Conservation (phyloP, 108 stramenopile species). For the Discostella stelligeroides region DNA sequence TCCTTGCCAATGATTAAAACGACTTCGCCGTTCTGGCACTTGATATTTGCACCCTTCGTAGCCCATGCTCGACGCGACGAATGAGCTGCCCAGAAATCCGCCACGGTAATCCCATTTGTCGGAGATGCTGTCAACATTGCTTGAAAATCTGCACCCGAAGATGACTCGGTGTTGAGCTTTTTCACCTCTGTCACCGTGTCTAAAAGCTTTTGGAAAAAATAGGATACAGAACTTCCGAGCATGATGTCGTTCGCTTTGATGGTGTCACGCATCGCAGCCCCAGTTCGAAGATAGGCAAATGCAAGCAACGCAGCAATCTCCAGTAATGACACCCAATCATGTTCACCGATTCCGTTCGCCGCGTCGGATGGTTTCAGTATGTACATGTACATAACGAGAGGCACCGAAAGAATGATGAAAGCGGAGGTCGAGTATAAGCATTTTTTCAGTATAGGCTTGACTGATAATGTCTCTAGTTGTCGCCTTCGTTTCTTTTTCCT, state of each 20-base stretch:
- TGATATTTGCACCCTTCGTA: constrained; percentile 77
- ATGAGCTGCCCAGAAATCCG: constrained; percentile 80
- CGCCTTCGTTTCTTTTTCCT: constrained; percentile 24
- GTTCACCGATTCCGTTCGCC: constrained; percentile 10
- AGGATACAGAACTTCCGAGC: constrained; percentile 29
- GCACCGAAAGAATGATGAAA: constrained; percentile 34
- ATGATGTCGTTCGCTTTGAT: constrained; percentile 34
- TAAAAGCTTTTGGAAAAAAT: constrained; percentile 53
- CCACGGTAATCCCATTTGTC: constrained; percentile 66
- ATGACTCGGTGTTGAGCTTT: constrained; percentile 27
- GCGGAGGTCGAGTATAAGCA: constrained; percentile 48
- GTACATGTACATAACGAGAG: constrained; percentile 36
- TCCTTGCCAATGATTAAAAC: constrained; percentile 76
- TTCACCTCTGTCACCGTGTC: constrained; percentile 54
- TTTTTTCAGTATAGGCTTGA: constrained; percentile 38
- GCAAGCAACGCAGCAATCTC: constrained; percentile 63
- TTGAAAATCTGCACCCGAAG: constrained; percentile 48
- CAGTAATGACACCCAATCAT: constrained; percentile 59
- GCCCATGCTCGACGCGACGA: constrained; percentile 57
- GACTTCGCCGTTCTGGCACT: constrained; percentile 76
- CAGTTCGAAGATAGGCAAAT: constrained; percentile 48
- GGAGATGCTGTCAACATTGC: constrained; percentile 69
- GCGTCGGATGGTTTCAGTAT: constrained; percentile 10
- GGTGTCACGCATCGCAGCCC: constrained; percentile 42
- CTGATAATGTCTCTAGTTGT: constrained; percentile 1